Evolutionary conservation across 1,284 basidiomycete species (phyloP), one percentile per base, ranked within the genome.

Genomic region (Paramarasmius palmivorus): DNA sequence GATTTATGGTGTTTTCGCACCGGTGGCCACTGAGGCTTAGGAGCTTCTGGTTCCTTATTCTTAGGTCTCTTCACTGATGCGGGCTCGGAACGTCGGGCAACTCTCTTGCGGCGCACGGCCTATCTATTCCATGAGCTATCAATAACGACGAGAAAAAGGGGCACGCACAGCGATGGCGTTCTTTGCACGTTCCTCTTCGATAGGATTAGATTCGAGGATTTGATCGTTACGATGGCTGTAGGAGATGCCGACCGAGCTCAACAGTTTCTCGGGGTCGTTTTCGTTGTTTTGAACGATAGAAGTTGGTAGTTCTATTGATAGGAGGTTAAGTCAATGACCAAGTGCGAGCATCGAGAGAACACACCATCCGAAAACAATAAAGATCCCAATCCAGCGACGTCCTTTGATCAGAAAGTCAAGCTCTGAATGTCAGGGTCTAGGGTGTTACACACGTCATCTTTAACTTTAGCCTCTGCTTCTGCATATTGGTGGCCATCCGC

Each of bases 161-260:
- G 41, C 53, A 37, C 57, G n/a, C 57, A 84, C 84, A 69, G 79
- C 71, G n/a, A 86, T 64, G 2, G 78, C 77, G 23, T 73, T 76
- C 54, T 76, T 77, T 2, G 82, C 76, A 36, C 82, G 76, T 54
- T 82, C 78, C 49, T 82, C 81, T 61, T 90, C 88, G 34, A 92
- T 82, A 3, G 74, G 76, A 62, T 81, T 91, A n/a, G 83, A 79
- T 3, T 75, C 72, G 12, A 91, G 72, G 12, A 91, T 72, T n/a
- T 83, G 78, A 42, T 89, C 84, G 55, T 91, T 91, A 23, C 78
- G 76, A 62, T 91, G 88, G 23, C 77, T 87, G 58, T 91, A 91
- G 51, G 73, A 77, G 4, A 89, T 77, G 8, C 86, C 85, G 22
- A 82, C 73, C 7, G 74, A 73, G 52, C 73, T 77, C n/a, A 90